Evolutionary conservation across 371 early-diverging fungal genomes (phyloP).

Genomic region (Batkoa obscura): DNA sequence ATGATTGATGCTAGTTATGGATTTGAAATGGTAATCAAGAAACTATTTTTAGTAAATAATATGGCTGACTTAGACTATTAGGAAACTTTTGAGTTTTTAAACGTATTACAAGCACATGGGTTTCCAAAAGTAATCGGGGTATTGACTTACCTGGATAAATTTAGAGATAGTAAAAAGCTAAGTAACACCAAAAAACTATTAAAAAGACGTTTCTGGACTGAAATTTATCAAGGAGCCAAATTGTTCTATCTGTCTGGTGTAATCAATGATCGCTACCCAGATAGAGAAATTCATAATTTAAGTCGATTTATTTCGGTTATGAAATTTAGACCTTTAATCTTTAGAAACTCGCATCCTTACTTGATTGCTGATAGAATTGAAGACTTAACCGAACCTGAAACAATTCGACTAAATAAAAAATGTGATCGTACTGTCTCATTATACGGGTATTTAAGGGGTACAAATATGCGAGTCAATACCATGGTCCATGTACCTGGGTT

Average conservation of each 20-base stretch:
- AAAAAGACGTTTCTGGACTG: conserved; percentile 97
- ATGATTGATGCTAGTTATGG: conserved; percentile 93
- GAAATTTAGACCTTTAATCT: conserved; percentile 92
- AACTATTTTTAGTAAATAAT: background rate
- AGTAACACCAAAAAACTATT: conserved; percentile 78
- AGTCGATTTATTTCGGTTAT: conserved; percentile 92
- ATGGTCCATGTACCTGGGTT: conserved; percentile 89
- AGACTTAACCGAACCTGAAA: conserved; percentile 85
- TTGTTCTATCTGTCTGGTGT: conserved; percentile 90
- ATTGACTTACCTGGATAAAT: conserved; percentile 83
- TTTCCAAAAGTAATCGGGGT: conserved; percentile 97
- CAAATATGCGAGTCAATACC: conserved; percentile 62
- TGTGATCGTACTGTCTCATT: conserved; percentile 81
- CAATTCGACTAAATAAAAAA: conserved; percentile 55
- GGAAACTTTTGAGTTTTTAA: conserved; percentile 98
- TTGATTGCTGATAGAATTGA: conserved; percentile 89
- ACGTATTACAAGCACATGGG: conserved; percentile 92
- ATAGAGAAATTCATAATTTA: conserved; percentile 80
- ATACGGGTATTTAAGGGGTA: conserved; percentile 90
- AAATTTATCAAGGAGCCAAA: conserved; percentile 95
- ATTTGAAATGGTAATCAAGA: conserved; percentile 76
- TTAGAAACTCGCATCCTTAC: conserved; percentile 92
- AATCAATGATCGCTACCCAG: conserved; percentile 80
- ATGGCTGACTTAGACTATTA: conserved; percentile 4
- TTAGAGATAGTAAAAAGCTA: conserved; percentile 75